Evolutionary conservation across 2,329 filamentous ascomycete species (phyloP), one percentile per base, ranked within the genome.

Genomic region (Penicillium sp.): DNA sequence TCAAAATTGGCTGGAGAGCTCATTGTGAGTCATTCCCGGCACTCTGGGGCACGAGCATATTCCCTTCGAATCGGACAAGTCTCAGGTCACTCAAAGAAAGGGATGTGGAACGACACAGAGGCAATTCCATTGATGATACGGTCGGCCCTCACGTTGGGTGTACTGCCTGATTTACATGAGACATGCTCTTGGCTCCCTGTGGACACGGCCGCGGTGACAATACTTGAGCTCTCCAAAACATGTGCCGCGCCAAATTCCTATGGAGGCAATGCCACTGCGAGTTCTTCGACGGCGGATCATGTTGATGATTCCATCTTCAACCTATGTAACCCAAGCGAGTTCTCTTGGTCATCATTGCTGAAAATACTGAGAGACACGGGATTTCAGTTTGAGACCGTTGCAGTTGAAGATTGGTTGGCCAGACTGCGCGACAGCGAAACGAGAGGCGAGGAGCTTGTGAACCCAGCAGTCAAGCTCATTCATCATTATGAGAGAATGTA

Each of bases 271-370:
- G 42, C 22, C 13, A 44, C n/a, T 32, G 54, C 40, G 16, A 51
- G 14, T 38, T 43, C 4, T 2, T 38, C 31, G 9, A 10, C 13
- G 1, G 22, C 18, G 8, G 14, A 46, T 10, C 31, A 42, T 34
- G 36, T 46, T 1, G 66, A 69, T 49, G 64, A 66, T 18, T 63
- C 64, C 0, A 50, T 71, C 13, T 72, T 71, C 51, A 71, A 72
- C 47, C 34, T 72, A 31, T 62, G 58, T 32, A 71, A 72, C 45
- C 55, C 69, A 6, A 54, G 56, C 1, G 44, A 51, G 5, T 77
- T 77, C 53, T 63, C 66, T 5, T 77, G 74, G 74, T 60, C 63
- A 0, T 51, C 58, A 0, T 61, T 76, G 43, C 63, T 77, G 4
- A 62, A 60, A 0, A 61, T 63, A 0, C 54, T 77, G 9, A 59